Evolutionary conservation across 805 yeast species (phyloP), one percentile per base, ranked within the genome.

Genomic region (Cyberlindnera maclurae): DNA sequence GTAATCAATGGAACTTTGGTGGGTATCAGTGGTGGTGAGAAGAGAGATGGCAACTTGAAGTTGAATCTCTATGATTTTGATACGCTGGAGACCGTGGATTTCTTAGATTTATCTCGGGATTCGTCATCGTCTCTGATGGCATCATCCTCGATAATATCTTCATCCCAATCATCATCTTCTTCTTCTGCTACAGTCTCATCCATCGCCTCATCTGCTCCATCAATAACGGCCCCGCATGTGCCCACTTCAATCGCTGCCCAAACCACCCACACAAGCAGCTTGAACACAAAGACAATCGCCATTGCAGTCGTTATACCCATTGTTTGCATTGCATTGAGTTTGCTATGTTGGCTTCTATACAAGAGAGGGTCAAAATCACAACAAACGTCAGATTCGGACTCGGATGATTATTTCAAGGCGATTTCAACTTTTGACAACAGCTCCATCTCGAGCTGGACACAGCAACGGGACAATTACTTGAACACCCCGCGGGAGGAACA

Each of bases 1-100:
- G 62, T 71, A 2, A 59, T 77, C 18, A 73, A 72, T 49, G 65
- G 71, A 37, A 71, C 79, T 0, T 54, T 77, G 33, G 54, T 77
- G 1, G 65, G 71, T 12, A 58, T 77, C 9, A 55, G 59, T 15
- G 58, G 58, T 30, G 41, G 59, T 20, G 58, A 49, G 12, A 50
- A 48, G 15, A 39, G 46, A 18, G 41, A 38, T 17, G 30, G 45
- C 3, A 37, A 39, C 1, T 74, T 68, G 44, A 35, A 41, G 0
- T 38, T 75, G 13, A 57, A 57, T n/a, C 52, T 77, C 16, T 77
- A 59, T 50, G 69, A 71, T 45, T 57, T 64, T 2, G 45, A 58
- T 9, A 51, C 58, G 6, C 59, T 74, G 37, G 46, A 55, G n/a
- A 40, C 48, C 5, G 58, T 72, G 1, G 47, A 50, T 18, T 15